Base-by-base conservation (phyloP, 495 filamentous ascomycete genomes). In the Podospora comata region DNA sequence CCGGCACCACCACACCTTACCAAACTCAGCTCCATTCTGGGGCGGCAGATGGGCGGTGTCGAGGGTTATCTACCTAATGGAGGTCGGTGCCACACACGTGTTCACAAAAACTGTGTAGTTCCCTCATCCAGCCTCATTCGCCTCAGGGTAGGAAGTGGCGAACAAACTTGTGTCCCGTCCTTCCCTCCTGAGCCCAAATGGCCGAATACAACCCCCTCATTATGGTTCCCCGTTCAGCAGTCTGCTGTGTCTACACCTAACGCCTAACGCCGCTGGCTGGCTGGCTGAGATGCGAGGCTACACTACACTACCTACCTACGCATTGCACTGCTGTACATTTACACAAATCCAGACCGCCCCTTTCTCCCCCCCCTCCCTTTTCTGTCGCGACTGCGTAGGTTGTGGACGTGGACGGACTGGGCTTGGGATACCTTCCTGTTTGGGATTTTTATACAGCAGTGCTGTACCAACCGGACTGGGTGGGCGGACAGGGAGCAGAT, bases 1-100 rank as follows among this genome's bases (percentile, higher is more conserved):
- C 23, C 6, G 55, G 55, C n/a, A 58, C n/a, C 55, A 58, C 55
- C 55, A 23, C 55, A 26, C 55, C 55, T 26, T 58, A 19, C 55
- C 55, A 58, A 26, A 26, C 13, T 58, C 55, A 58, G 55, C 55
- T 20, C 23, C 4, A 58, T 19, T 58, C 11, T 58, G 23, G 55
- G 23, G 55, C 55, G 55, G 55, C 55, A 58, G 55, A 58, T 58
- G 55, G 23, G 55, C 55, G 55, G 55, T 58, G 39, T 48, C 39
- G 39, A 48, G 13, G 7, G 39, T 48, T 48, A 48, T 48, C 39
- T 48, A 18, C 39, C 39, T 48, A 16, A 48, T 48, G 39, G 7
- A 13, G 39, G 39, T 11, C 9, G 39, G 39, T 11, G 39, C 2
- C 39, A 48, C 13, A 2, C 39, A 48, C 13, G 39, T 48, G 39